Evolutionary conservation across 2,329 filamentous ascomycete species (phyloP).

Genomic region (Magnaporthales sp.): DNA sequence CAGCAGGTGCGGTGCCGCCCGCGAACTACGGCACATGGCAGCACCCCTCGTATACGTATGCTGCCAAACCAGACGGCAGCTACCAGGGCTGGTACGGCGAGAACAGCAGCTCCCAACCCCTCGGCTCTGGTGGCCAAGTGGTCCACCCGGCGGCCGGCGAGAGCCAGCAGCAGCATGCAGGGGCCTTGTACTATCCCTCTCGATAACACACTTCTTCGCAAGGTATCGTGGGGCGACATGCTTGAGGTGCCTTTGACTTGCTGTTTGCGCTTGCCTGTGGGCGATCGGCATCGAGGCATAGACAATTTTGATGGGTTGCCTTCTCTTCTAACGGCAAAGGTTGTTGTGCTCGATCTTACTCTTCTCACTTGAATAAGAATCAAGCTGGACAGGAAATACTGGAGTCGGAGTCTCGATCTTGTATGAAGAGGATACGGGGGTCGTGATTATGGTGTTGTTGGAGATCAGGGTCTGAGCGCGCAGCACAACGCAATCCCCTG

Average conservation of each 20-base stretch:
- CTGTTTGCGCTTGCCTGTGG: background rate
- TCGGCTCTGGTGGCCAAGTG: slow-evolving; percentile 13
- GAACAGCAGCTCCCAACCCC: slow-evolving; percentile 12
- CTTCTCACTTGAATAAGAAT: background rate
- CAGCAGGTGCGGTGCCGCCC: slow-evolving; percentile 27
- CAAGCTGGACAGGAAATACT: background rate
- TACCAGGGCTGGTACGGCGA: slow-evolving; percentile 31
- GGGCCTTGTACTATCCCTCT: slow-evolving; percentile 24
- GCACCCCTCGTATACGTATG: slow-evolving; percentile 30
- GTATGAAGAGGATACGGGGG: background rate
- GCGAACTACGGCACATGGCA: slow-evolving; percentile 34
- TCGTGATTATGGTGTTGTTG: background rate
- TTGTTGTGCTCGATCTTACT: background rate
- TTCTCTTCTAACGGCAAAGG: background rate
- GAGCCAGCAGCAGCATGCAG: slow-evolving; percentile 14
- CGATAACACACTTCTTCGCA: slow-evolving; percentile 13
- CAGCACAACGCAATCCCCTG: background rate
- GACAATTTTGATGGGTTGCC: background rate
- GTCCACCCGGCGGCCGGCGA: slow-evolving; percentile 15
- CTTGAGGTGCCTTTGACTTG: background rate
- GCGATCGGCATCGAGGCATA: background rate
- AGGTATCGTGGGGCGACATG: background rate
- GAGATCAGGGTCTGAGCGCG: background rate
- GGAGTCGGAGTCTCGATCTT: background rate
- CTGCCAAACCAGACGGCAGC: slow-evolving; percentile 23